Evolutionary conservation across 2,329 filamentous ascomycete species (phyloP).

Genomic region (Septoria linicola): DNA sequence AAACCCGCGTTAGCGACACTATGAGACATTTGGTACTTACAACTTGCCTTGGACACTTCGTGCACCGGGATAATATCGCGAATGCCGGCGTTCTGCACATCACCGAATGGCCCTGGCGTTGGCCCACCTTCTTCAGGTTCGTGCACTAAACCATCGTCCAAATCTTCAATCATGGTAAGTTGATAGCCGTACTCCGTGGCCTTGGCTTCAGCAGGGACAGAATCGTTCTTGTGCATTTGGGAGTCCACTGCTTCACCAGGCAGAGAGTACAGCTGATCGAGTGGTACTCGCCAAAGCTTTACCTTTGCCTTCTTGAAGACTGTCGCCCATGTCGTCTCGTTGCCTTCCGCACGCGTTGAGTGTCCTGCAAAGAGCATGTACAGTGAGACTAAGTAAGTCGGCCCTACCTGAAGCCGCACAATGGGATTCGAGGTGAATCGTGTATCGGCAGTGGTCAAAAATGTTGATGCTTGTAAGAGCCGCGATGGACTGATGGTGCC

Average conservation of each 20-base stretch:
- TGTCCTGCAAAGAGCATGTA: conserved; percentile 95
- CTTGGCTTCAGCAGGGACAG: conserved; percentile 28
- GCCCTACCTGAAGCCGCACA: conserved; percentile 75
- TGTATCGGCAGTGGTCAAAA: conserved; percentile 81
- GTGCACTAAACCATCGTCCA: conserved; percentile 70
- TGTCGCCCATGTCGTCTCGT: conserved; percentile 86
- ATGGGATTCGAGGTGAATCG: conserved; percentile 69
- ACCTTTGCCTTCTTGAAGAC: conserved; percentile 90
- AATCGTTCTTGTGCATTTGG: conserved; percentile 36
- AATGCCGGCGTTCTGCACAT: conserved; percentile 61
- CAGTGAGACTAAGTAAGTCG: conserved; percentile 78
- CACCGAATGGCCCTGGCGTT: conserved; percentile 60
- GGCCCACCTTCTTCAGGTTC: conserved; percentile 61
- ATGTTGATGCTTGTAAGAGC: conserved; percentile 86
- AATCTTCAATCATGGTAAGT: conserved; percentile 77
- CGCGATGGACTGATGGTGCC: conserved; percentile 85
- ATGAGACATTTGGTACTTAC: background rate
- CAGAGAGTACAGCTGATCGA: conserved; percentile 53
- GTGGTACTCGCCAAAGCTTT: conserved; percentile 70
- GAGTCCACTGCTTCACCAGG: conserved; percentile 32
- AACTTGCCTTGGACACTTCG: conserved; percentile 65
- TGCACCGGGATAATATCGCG: conserved; percentile 68
- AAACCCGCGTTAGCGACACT: background rate
- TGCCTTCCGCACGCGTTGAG: conserved; percentile 54
- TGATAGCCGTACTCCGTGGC: conserved; percentile 73